A percentile compares a stretch with the other conserved stretches of the same genome.
phyloP scores from a whole-genome alignment of 345 rosid genomes.

The Bruguiera parviflora region DNA sequence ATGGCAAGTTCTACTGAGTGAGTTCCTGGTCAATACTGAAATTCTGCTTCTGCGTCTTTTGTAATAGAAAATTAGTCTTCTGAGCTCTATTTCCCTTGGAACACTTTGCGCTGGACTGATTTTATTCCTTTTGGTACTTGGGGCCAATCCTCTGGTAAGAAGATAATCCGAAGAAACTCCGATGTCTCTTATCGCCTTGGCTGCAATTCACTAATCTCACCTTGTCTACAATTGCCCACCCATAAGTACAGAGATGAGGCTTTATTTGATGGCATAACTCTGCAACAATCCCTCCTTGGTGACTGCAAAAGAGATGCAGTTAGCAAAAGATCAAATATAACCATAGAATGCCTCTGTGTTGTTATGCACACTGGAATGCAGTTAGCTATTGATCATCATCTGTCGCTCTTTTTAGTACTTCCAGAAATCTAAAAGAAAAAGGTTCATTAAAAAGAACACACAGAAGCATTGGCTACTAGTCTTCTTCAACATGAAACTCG shows the following conservation, averaged over 20 bases:
- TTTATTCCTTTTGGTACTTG: constrained; percentile 11
- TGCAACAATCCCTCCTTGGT: constrained; percentile 80
- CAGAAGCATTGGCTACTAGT: background rate
- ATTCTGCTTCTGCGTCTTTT: constrained; percentile 9
- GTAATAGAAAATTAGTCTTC: background rate
- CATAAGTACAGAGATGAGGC: constrained; percentile 51
- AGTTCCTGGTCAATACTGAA: constrained; percentile 4
- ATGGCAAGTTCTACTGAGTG: background rate
- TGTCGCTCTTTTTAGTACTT: too few relatives aligned
- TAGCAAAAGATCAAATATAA: background rate
- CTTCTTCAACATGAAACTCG: background rate
- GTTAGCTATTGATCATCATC: too few relatives aligned
- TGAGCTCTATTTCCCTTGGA: constrained; percentile 11
- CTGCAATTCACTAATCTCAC: constrained; percentile 57
- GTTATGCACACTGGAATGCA: too few relatives aligned
- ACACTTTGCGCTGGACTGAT: background rate
- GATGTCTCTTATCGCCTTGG: background rate
- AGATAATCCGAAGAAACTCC: background rate
- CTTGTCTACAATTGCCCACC: constrained; percentile 63
- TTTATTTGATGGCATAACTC: constrained; percentile 57
- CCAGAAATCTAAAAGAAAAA: too few relatives aligned
- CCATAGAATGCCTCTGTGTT: too few relatives aligned
- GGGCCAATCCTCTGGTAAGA: background rate
- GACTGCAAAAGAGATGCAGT: constrained; percentile 43
- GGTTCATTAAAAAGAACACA: background rate